These are phyloP conservation scores for Cruciata laevipes DNA, from an alignment of 257 asterid species.

Conservation along the genomic window DNA sequence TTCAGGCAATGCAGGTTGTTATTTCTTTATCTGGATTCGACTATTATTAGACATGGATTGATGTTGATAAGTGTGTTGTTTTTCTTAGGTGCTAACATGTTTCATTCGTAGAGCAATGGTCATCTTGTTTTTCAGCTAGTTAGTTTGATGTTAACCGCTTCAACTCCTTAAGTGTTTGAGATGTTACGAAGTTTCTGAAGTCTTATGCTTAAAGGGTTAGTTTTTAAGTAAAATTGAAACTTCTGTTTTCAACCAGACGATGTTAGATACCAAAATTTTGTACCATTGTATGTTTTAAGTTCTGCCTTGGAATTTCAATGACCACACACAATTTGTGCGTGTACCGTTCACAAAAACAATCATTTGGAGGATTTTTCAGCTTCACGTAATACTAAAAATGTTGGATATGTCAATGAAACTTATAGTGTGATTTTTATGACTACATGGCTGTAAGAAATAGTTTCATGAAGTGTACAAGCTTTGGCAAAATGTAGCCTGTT, in stretches of 20 bases:
- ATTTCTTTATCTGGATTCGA: background rate
- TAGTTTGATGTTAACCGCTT: background rate
- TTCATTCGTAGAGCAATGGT: too few relatives aligned
- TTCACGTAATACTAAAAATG: background rate
- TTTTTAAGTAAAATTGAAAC: background rate
- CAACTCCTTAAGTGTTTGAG: background rate
- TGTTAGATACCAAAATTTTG: too few relatives aligned
- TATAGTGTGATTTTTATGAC: background rate
- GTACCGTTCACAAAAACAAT: background rate
- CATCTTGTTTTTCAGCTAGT: background rate
- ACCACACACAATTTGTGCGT: background rate
- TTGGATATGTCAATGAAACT: background rate
- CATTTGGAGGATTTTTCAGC: too few relatives aligned
- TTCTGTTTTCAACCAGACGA: background rate
- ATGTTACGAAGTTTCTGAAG: background rate
- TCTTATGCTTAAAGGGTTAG: too few relatives aligned
- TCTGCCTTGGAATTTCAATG: background rate
- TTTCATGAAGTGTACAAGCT: background rate
- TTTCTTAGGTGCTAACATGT: background rate
- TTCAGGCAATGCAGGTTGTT: conserved; percentile 72
- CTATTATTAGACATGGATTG: background rate
- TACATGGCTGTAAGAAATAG: background rate
- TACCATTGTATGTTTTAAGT: background rate
- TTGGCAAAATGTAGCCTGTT: background rate
- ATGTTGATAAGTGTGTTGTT: background rate